These are phyloP conservation scores for Aureobasidium sp. DNA, from an alignment of 2,329 filamentous ascomycete genomes.

Conservation along the genomic window DNA sequence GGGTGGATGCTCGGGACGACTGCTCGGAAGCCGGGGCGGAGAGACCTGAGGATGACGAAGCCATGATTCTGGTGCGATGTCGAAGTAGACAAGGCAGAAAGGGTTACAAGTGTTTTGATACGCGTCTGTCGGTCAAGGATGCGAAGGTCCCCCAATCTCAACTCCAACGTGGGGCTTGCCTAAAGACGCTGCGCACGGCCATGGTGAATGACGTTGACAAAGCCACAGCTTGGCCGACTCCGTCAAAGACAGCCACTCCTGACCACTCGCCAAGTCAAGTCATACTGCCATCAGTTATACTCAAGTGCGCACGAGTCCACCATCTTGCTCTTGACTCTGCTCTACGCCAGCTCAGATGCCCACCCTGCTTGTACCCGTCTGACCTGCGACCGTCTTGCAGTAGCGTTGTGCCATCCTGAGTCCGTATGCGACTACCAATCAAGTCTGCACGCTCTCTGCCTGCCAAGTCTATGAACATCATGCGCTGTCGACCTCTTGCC, in stretches of 20 bases:
- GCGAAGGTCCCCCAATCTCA: not conserved
- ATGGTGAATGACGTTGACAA: not conserved
- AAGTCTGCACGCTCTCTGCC: conserved; percentile 6
- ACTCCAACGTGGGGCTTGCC: conserved; percentile 4
- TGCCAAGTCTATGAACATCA: not conserved
- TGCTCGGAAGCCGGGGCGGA: conserved; percentile 9
- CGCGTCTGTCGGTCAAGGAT: not conserved
- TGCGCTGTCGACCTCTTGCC: not conserved
- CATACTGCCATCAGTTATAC: not conserved
- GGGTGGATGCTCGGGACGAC: conserved; percentile 12
- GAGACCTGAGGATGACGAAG: conserved; percentile 11
- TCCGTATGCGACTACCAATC: conserved; percentile 7
- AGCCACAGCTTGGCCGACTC: not conserved
- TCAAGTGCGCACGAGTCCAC: not conserved
- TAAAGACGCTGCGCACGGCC: not conserved
- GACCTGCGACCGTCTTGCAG: not conserved
- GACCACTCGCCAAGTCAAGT: not conserved
- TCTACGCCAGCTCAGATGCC: not conserved
- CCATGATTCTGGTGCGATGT: conserved; percentile 8
- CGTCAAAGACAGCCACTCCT: not conserved
- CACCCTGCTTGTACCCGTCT: not conserved
- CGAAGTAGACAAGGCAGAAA: not conserved
- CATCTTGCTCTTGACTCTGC: not conserved
- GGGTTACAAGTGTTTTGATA: conserved; percentile 1
- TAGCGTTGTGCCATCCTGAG: not conserved